phyloP scores from a whole-genome alignment of 345 rosid genomes.

The Boechera stricta region DNA sequence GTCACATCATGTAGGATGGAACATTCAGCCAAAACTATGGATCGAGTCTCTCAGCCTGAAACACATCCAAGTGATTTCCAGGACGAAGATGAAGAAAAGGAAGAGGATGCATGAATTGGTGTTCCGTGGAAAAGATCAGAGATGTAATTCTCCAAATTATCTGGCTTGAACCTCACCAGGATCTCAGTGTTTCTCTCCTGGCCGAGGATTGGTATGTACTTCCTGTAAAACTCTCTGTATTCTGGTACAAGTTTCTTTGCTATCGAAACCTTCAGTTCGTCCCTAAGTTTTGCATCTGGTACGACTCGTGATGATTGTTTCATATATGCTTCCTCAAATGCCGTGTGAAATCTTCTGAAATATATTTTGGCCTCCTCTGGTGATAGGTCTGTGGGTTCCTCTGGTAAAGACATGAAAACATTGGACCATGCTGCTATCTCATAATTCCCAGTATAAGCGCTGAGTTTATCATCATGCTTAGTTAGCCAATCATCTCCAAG shows the following conservation, averaged over 20 bases:
- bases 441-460: conserved; percentile 60
- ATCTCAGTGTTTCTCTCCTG: conserved; percentile 51
- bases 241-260: conserved; percentile 62
- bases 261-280: conserved; percentile 67
- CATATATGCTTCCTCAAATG: conserved; percentile 75
- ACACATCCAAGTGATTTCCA: conserved; percentile 48
- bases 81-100: conserved; percentile 44
- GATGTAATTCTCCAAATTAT: conserved; percentile 68
- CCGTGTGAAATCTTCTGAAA: conserved; percentile 63
- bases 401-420: conserved; percentile 64
- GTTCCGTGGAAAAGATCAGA: conserved; percentile 75
- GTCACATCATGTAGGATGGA: conserved; percentile 12
- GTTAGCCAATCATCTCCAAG: conserved; percentile 82
- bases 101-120: conserved; percentile 44
- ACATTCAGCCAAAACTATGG: conserved; percentile 18
- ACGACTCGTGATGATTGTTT: conserved; percentile 67
- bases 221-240: conserved; percentile 62
- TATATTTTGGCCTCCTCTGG: conserved; percentile 52
- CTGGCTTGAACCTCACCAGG: conserved; percentile 57
- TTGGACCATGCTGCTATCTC: conserved; percentile 75
- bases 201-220: conserved; percentile 39
- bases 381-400: conserved; percentile 46
- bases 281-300: conserved; percentile 63
- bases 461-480: conserved; percentile 58
- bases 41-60: conserved; percentile 34